phyloP scores from a whole-genome alignment of 129 eudicot genomes.

The Centaurea solstitialis region DNA sequence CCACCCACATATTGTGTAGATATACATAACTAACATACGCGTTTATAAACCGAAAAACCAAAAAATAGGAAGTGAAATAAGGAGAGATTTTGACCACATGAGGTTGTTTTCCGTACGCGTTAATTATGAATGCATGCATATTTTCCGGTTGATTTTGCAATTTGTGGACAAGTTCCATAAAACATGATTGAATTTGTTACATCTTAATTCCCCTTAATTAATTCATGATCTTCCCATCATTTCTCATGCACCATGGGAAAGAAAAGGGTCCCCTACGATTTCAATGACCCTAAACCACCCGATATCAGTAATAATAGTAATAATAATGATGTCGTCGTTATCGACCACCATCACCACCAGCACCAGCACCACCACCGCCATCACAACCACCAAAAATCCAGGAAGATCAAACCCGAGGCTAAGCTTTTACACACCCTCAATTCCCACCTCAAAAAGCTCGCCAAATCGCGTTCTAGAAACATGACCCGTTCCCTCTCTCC shows the following conservation, averaged over 20 bases:
- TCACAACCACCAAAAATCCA: constrained; percentile 24
- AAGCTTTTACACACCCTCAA: constrained; percentile 39
- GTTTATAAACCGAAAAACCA: constrained; percentile 8
- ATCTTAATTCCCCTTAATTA: neutral
- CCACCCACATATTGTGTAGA: neutral
- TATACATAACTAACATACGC: neutral
- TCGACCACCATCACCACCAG: constrained; percentile 20
- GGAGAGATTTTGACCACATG: constrained; percentile 29
- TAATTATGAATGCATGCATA: constrained; percentile 17
- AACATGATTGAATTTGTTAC: constrained; percentile 19
- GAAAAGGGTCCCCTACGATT: constrained; percentile 35
- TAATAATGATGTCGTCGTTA: neutral
- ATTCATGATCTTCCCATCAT: constrained; percentile 15
- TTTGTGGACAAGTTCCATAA: constrained; percentile 27
- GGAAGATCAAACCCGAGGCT: constrained; percentile 36
- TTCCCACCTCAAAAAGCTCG: constrained; percentile 42
- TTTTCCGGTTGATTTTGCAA: constrained; percentile 22
- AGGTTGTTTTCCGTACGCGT: constrained; percentile 34
- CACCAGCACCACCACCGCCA: constrained; percentile 24
- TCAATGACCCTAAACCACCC: constrained; percentile 26
- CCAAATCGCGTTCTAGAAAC: constrained; percentile 34
- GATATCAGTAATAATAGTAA: constrained; percentile 4
- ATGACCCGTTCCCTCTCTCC: constrained; percentile 3
- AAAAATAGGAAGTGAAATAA: constrained; percentile 25
- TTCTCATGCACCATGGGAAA: constrained; percentile 31